phyloP scores from a whole-genome alignment of 495 filamentous ascomycete genomes.

The Platismatia glauca region DNA sequence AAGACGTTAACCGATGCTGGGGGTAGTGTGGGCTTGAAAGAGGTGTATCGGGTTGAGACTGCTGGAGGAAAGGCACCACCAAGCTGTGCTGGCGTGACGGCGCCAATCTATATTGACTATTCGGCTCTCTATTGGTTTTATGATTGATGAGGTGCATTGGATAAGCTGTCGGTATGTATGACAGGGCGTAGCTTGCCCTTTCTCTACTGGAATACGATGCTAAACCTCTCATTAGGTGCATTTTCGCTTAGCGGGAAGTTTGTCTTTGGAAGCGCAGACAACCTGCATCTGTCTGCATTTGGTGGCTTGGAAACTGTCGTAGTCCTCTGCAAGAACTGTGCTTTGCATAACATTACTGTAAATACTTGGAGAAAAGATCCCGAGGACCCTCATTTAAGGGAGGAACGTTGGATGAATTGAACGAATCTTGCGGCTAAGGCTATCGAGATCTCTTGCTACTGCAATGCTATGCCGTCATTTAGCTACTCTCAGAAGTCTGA shows the following conservation, averaged over 20 bases:
- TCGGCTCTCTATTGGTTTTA: constrained; percentile 68
- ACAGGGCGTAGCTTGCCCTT: too few species aligned
- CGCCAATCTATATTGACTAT: constrained; percentile 48
- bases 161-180: background rate
- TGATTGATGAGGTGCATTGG: constrained; percentile 22
- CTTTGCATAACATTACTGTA: background rate
- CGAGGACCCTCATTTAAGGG: background rate
- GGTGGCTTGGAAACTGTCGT: background rate
- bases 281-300: background rate
- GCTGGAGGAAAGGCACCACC: constrained; percentile 48
- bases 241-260: background rate
- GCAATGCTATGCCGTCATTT: background rate
- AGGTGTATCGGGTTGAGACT: constrained; percentile 61
- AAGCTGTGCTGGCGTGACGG: constrained; percentile 36
- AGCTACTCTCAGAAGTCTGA: background rate
- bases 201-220: background rate
- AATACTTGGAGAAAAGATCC: background rate
- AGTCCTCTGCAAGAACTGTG: background rate
- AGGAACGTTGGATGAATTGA: background rate
- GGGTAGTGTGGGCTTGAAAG: constrained; percentile 38
- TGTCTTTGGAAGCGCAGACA: background rate
- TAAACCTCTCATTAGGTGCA: background rate
- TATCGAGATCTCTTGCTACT: background rate
- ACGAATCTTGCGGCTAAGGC: background rate
- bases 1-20: constrained; percentile 45